Evolutionary conservation across 495 filamentous ascomycete genomes (phyloP), one percentile per base, ranked within the genome.

Genomic region (Xylaria curta): DNA sequence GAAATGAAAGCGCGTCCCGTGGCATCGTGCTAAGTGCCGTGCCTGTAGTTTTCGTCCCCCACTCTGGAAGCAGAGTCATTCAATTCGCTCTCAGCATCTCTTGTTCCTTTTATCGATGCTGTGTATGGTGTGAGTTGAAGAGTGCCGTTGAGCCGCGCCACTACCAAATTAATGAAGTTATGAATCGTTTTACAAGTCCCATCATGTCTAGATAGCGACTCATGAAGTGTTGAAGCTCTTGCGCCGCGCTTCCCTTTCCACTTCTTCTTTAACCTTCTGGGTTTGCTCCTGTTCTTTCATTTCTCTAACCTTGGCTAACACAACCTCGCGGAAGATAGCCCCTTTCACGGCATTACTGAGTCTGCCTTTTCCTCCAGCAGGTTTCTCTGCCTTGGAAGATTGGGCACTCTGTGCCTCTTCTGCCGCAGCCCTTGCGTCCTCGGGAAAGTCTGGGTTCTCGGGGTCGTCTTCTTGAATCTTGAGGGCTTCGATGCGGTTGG

Each of bases 241-340:
- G 65, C 81, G 77, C 73, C 79, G 82, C 38, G 82, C 84, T 61
- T 85, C 83, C 64, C 80, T 81, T 74, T 83, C 78, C 8, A 78
- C 83, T 69, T 87, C 86, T 72, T 86, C 89, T 75, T 90, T 89
- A 6, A 91, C 81, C 80, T 89, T 89, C 73, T 90, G 84, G 44
- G 89, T 88, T 80, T 94, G 90, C 77, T 97, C 92, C 69, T 91
- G 85, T 73, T 93, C 91, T 87, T 97, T 98, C 87, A 92, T 91
- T 80, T 99, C 95, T 53, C 92, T 88, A 28, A 98, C 94, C 84
- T 98, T 98, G 62, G 96, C 97, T 21, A 99, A 85, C 1, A 98
- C 97, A n/a, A 99, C 93, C 78, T 98, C 96, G 70, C 93, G 88
- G 88, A 99, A 98, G 78, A 98, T 98, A 36, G 94, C 96, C 38